Evolutionary conservation across 352 stramenopile species (phyloP), one percentile per base, ranked within the genome.

Genomic region (Pythium phragmiticola): DNA sequence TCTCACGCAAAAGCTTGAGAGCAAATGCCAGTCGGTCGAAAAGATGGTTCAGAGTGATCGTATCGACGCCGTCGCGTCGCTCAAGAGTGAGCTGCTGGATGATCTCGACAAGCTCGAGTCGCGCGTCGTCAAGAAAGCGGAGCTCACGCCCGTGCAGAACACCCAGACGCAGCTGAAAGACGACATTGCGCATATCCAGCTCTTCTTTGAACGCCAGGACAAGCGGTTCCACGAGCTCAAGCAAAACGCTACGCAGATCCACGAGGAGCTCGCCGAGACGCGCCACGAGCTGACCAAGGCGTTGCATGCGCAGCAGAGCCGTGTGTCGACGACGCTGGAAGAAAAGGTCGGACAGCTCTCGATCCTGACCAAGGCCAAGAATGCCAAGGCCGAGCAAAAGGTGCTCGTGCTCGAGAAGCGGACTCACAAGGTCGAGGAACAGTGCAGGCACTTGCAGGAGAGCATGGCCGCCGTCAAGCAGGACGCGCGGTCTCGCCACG

Each of bases 1-100:
- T 58, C 74, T 81, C 63, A 77, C 70, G 17, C 80, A 92, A 36
- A 91, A 90, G 63, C 70, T 90, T 39, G 85, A 94, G 53, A 71
- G 70, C 41, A 94, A 90, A 69, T 36, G 80, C 2, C 75, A 87
- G 28, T 64, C 52, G 6, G 23, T 89, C 5, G 81, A 92, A 57
- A 87, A 88, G 53, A 68, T 77, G 21, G 42, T 70, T 1, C 68
- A 71, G 41, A 80, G 62, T 34, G 78, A 90, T 50, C 81, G 77
- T 19, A 74, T 78, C 33, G 80, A 88, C 16, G 69, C 80, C 43
- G 54, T 89, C 6, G 65, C 69, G 0, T 55, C 75, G 30, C 56
- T 92, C 3, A 89, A 85, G 56, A 81, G 56, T 43, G 81, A 92
- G 12, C 28, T 90, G 26, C 61, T 66, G 2, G 83, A 90, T 21